Evolutionary conservation across 2,329 filamentous ascomycete species (phyloP).

Genomic region (Furcasterigmium furcatum): DNA sequence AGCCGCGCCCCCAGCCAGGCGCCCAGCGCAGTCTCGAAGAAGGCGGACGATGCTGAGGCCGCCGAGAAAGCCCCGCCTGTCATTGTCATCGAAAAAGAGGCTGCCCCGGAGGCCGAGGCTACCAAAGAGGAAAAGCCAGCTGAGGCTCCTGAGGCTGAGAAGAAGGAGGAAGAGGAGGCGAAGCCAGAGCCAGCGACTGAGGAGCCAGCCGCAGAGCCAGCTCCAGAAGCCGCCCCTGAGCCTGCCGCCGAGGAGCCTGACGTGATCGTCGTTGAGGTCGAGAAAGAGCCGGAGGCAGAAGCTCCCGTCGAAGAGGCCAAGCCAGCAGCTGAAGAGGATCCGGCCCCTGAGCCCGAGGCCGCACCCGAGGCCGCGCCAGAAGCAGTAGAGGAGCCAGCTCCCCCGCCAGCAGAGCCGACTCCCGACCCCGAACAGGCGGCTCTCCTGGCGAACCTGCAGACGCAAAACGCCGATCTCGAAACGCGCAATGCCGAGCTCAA

Average conservation of each 20-base stretch:
- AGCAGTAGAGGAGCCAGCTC: background rate
- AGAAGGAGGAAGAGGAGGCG: background rate
- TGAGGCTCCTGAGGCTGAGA: constrained; percentile 1
- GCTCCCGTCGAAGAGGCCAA: background rate
- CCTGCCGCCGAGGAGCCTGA: background rate
- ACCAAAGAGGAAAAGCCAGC: too few relatives aligned
- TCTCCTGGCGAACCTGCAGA: background rate
- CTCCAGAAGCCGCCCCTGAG: background rate
- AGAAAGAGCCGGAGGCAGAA: background rate
- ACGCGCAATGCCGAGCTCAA: constrained; percentile 11
- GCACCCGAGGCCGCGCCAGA: too few relatives aligned
- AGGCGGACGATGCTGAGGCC: background rate
- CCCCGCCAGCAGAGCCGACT: background rate
- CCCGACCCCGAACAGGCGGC: background rate
- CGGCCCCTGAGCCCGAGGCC: background rate
- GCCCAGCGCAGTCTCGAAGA: background rate
- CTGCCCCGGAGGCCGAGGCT: constrained; percentile 2
- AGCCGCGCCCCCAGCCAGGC: background rate
- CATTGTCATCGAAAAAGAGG: background rate
- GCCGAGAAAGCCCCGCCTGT: background rate
- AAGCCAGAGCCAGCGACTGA: background rate
- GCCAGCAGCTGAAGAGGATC: background rate
- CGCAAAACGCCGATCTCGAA: constrained; percentile 11
- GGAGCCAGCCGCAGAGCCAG: background rate
- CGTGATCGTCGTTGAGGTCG: background rate